Evolutionary conservation across 495 filamentous ascomycete species (phyloP).

Genomic region (Xanthoparmelia taractica): DNA sequence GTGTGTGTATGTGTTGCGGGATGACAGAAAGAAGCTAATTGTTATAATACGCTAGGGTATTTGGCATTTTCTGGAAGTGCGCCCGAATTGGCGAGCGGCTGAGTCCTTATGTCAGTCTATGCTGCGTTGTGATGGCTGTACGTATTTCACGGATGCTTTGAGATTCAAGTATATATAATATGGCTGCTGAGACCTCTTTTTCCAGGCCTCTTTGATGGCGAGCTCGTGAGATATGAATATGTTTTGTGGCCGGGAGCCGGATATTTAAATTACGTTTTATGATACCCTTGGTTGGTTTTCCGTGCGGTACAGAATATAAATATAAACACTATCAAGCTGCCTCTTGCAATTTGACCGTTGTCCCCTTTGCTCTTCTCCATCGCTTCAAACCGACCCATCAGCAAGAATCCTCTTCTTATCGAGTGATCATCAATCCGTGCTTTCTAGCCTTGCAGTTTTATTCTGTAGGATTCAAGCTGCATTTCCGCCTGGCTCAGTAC

Average conservation of each 20-base stretch:
- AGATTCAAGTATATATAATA: background rate
- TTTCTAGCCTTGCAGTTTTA: background rate
- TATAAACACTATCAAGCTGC: background rate
- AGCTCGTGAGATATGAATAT: slow-evolving; percentile 16
- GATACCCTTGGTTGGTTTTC: background rate
- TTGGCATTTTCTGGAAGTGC: slow-evolving; percentile 95
- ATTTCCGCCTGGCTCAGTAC: background rate
- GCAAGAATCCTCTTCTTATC: background rate
- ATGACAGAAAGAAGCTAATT: background rate
- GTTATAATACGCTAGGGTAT: slow-evolving; percentile 44
- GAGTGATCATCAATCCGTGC: background rate
- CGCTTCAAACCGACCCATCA: background rate
- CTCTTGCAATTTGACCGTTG: background rate
- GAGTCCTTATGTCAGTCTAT: slow-evolving; percentile 93
- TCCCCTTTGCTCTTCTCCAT: background rate
- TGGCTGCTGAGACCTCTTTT: background rate
- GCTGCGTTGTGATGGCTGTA: slow-evolving; percentile 92
- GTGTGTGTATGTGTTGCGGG: background rate
- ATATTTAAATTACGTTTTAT: background rate
- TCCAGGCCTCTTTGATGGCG: slow-evolving; percentile 22
- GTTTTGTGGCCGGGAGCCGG: background rate
- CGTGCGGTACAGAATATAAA: background rate
- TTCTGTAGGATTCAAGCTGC: background rate
- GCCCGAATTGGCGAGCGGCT: slow-evolving; percentile 87
- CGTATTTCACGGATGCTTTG: slow-evolving; percentile 31